phyloP scores from a whole-genome alignment of 2,329 filamentous ascomycete genomes.

The Aspergillus sp. region DNA sequence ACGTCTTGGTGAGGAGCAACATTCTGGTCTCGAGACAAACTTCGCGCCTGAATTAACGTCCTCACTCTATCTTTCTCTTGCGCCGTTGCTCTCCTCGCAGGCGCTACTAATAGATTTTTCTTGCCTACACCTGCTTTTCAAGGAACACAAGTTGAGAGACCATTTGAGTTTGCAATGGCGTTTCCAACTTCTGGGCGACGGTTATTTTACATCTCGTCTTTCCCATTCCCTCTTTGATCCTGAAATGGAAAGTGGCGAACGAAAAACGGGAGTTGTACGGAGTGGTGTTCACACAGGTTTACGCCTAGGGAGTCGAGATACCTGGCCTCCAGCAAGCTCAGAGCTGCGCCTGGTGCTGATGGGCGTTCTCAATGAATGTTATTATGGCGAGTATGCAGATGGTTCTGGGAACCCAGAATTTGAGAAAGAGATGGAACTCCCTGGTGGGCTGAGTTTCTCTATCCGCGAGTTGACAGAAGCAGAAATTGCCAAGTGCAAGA shows the following conservation, averaged over 20 bases:
- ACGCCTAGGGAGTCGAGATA: constrained; percentile 74
- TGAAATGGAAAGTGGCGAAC: constrained; percentile 75
- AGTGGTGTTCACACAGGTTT: constrained; percentile 76
- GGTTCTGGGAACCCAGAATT: constrained; percentile 21
- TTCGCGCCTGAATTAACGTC: constrained; percentile 46
- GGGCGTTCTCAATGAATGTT: constrained; percentile 78
- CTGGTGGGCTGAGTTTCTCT: constrained; percentile 75
- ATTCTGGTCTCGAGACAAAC: constrained; percentile 11
- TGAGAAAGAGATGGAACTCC: constrained; percentile 48
- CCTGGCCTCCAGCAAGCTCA: constrained; percentile 91
- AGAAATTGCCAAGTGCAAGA: constrained; percentile 79
- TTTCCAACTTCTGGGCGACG: constrained; percentile 83
- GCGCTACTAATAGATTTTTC: constrained; percentile 74
- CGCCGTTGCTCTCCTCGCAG: constrained; percentile 71
- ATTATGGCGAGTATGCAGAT: constrained; percentile 41
- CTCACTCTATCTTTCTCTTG: constrained; percentile 69
- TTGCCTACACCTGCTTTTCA: constrained; percentile 75
- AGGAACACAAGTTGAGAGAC: constrained; percentile 66
- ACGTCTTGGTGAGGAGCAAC: constrained; percentile 17
- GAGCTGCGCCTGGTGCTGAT: constrained; percentile 87
- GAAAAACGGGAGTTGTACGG: constrained; percentile 66
- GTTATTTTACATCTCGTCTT: constrained; percentile 76
- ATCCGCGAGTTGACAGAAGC: constrained; percentile 76
- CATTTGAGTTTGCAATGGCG: constrained; percentile 75
- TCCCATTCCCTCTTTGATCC: constrained; percentile 83